Evolutionary conservation across 2,329 filamentous ascomycete genomes (phyloP), one percentile per base, ranked within the genome.

Genomic region (Trichoderma simmonsii): DNA sequence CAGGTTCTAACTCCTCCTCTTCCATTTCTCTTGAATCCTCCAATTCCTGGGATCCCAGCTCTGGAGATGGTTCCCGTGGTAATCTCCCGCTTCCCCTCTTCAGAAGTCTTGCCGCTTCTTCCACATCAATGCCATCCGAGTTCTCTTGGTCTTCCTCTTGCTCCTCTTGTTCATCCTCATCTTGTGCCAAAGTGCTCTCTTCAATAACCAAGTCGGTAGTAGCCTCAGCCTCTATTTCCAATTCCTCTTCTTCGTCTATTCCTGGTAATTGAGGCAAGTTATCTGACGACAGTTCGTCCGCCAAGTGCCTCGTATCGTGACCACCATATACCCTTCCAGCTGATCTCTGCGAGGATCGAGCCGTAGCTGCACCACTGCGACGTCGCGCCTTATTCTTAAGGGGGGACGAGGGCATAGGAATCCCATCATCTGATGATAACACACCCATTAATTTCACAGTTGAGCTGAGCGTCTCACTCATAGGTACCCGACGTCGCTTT

Each of bases 391-490:
- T 87, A 36, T 81, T 79, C 30, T 79, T 81, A 51, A 86, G 74
- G 0, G 86, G 86, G 0, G 86, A 87, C 14, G 80, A 81, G 14
- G 74, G 80, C 76, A 74, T 73, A 24, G 75, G 78, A 69, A 73
- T 76, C 24, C 74, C 78, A 15, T 79, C 77, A 18, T 80, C 78
- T 1, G 77, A 76, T 26, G 76, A 75, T 0, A 86, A 69, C 0
- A 82, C 78, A 68, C 82, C 79, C 59, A 86, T 83, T 18, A 88
- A 76, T n/a, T 82, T 81, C 0, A 81, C 78, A 26, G 82, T 85
- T 3, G 82, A 85, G 2, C 80, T 81, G 8, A 83, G 72, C 1
- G 80, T 79, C 0, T 79, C 80, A 39, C 78, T 79, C 8, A 80
- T 76, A 15, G 77, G 79, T 15, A 86, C 76, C 4, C 77, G 81